Evolutionary conservation across 1,284 basidiomycete species (phyloP), one percentile per base, ranked within the genome.

Genomic region (Wolfiporia cocos): DNA sequence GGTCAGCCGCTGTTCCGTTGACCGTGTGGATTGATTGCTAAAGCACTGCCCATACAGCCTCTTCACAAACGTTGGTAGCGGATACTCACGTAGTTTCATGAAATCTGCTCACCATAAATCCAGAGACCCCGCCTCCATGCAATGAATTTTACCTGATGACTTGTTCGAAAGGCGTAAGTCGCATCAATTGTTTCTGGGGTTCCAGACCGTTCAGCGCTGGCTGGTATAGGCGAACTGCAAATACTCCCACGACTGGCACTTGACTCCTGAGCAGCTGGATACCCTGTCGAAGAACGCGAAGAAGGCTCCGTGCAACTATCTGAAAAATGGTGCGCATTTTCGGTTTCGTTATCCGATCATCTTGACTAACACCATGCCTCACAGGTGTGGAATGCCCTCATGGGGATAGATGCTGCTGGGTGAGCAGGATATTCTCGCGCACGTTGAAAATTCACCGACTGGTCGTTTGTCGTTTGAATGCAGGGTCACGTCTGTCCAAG

Each of bases 101-200:
- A 24, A 17, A 15, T 17, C 24, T n/a, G 21, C 42, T 57, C 32
- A 59, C 43, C 36, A 46, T 18, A 36, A 22, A 42, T 39, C 36
- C 53, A 84, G 80, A 84, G 61, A 71, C 69, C 42, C 85, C 86
- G 26, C 85, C 86, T 7, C 86, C 85, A 14, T 89, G 85, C 67
- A 89, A 88, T 53, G 80, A 89, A 63, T 73, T 78, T 57, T 86
- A 88, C 64, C 63, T 88, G 55, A 82, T 86, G 77, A 73, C 69
- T 32, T 88, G 85, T 62, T 81, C 81, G 39, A 87, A 86, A 68
- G 81, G 79, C 58, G 85, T 84, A 55, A 58, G 74, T 64, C 10
- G 11, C 19, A 12, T 26, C n/a, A n/a, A n/a, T n/a, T n/a, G n/a
- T n/a, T n/a, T n/a, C n/a, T n/a, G n/a, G n/a, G n/a, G n/a, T n/a